These are phyloP conservation scores for Malania oleifera DNA, from an alignment of 164 flowering plant species.

Conservation along the genomic window DNA sequence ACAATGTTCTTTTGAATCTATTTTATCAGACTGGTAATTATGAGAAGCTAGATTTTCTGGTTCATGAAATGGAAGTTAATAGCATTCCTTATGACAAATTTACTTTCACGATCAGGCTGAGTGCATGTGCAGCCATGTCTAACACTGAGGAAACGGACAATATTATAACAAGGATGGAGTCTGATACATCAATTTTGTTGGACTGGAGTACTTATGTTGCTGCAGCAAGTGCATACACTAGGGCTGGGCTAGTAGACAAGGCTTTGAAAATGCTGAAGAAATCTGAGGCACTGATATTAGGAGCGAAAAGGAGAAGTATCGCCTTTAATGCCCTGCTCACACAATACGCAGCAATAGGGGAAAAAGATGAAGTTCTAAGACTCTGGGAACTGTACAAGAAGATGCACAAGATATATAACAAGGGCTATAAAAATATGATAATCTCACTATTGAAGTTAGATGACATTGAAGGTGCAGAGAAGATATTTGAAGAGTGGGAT, in stretches of 20 bases:
- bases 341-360: constrained; percentile 11
- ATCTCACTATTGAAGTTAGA: constrained; percentile 17
- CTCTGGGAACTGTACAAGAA: constrained; percentile 17
- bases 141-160: constrained; percentile 20
- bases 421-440: constrained; percentile 20
- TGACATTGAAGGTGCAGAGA: constrained; percentile 24
- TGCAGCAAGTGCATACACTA: constrained; percentile 25
- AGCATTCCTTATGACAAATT: constrained; percentile 13
- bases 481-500: constrained; percentile 22
- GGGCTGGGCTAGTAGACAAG: constrained; percentile 16
- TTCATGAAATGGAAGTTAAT: constrained; percentile 20
- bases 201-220: constrained; percentile 16
- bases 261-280: constrained; percentile 17
- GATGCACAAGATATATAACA: neutral
- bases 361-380: constrained; percentile 20
- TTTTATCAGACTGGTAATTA: constrained; percentile 7
- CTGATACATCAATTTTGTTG: constrained; percentile 1
- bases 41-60: constrained; percentile 14
- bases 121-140: constrained; percentile 11
- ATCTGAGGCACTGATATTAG: constrained; percentile 10
- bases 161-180: constrained; percentile 23
- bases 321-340: constrained; percentile 15
- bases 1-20: constrained; percentile 25
- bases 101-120: constrained; percentile 12
- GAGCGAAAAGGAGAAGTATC: neutral